Base-by-base conservation (phyloP, 768 basidiomycete genomes). In the Lactarius vividus region DNA sequence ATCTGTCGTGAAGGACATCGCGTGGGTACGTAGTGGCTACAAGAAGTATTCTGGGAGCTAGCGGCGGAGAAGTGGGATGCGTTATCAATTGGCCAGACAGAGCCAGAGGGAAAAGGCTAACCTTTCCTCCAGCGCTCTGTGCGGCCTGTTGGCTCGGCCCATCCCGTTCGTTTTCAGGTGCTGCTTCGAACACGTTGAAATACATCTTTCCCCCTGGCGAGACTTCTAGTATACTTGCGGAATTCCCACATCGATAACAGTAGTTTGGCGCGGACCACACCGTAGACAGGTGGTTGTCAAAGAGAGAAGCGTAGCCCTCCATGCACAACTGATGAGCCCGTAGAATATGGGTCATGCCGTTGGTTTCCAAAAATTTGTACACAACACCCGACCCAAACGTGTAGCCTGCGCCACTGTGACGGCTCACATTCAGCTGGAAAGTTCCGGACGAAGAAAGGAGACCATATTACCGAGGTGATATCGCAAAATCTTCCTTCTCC, bases 181-280 rank as follows among this genome's bases (percentile, higher is more conserved):
- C 97, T 4, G 97, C 97, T 69, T 96, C 93, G 75, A 99, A 98
- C 40, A 98, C 97, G 72, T 98, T 99, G 77, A 98, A 98, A 77
- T 89, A 93, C 84, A 91, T 89, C 20, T 80, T 79, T 53, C 88
- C 93, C 8, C 87, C 92, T 4, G 96, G 96, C 0, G 93, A 91
- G 46, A 99, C 92, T 79, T 98, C 96, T 65, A 98, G 80, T 71
- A 98, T 96, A 71, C 92, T 94, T 28, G 97, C 97, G 62, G 91
- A 91, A 77, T 99, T 99, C 42, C 97, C 97, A 74, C 97, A 98
- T 53, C 97, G 87, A 78, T 98, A 98, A 77, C 96, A 98, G 74
- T 98, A 98, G 74, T 99, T 99, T 44, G 96, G 96, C 44, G 97
- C 97, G 26, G 90, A 93, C 97, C 97, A 99, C 8, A 99, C 97